These are phyloP conservation scores for Boletus coccyginus DNA, from an alignment of 768 basidiomycete genomes.

Conservation along the genomic window DNA sequence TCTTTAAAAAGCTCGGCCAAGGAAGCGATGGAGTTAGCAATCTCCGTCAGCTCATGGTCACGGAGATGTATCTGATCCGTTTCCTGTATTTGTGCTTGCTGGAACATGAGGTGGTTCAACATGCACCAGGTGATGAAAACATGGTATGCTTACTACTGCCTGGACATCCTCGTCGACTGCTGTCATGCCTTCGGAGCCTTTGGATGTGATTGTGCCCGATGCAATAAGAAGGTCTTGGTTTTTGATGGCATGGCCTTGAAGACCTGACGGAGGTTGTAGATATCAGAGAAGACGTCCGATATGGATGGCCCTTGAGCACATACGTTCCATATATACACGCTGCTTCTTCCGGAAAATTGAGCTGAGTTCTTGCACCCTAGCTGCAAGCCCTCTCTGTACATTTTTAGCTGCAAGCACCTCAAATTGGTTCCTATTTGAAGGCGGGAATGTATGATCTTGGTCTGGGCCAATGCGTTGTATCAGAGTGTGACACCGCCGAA, in stretches of 20 bases:
- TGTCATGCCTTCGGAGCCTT: conserved; percentile 76
- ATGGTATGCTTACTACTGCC: conserved; percentile 63
- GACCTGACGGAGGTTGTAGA: conserved; percentile 47
- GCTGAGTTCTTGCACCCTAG: conserved; percentile 91
- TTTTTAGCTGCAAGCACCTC: conserved; percentile 80
- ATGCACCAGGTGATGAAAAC: conserved; percentile 13
- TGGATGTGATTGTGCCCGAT: conserved; percentile 79
- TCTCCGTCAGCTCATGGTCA: conserved; percentile 76
- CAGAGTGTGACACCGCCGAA: conserved; percentile 42
- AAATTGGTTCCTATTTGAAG: conserved; percentile 43
- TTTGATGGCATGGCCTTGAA: conserved; percentile 97
- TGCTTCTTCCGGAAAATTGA: conserved; percentile 96
- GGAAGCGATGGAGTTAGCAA: conserved; percentile 87
- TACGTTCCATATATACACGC: conserved; percentile 97
- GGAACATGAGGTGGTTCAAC: conserved; percentile 9
- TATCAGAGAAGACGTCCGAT: conserved; percentile 14
- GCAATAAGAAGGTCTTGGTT: conserved; percentile 93
- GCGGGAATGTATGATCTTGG: conserved; percentile 64
- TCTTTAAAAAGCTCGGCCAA: conserved; percentile 97
- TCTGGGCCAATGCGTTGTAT: conserved; percentile 68
- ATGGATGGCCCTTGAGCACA: conserved; percentile 34
- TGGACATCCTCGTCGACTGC: conserved; percentile 90
- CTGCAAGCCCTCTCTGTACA: conserved; percentile 94
- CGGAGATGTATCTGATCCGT: conserved; percentile 44
- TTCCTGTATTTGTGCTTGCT: conserved; percentile 37